phyloP scores from a whole-genome alignment of 345 rosid species.

The Eutrema heterophyllum region DNA sequence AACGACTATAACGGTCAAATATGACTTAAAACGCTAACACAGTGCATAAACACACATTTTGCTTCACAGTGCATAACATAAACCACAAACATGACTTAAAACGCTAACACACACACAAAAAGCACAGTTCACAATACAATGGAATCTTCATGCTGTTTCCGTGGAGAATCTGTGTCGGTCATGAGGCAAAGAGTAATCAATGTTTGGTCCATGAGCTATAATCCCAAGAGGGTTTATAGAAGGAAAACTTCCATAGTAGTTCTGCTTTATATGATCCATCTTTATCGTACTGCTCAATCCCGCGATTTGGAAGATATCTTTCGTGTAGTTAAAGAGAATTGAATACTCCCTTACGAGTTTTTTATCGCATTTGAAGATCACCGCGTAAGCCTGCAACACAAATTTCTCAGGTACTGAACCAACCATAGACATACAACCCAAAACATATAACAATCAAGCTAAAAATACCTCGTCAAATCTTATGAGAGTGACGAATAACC shows the following conservation, averaged over 20 bases:
- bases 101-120: background rate
- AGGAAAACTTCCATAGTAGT: slow-evolving; percentile 71
- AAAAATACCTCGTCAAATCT: slow-evolving; percentile 80
- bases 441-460: background rate
- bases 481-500: slow-evolving; percentile 76
- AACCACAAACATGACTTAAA: background rate
- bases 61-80: background rate
- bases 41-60: too few species aligned
- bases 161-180: slow-evolving; percentile 43
- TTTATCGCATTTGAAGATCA: slow-evolving; percentile 75
- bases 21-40: too few species aligned
- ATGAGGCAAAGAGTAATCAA: slow-evolving; percentile 44
- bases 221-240: slow-evolving; percentile 54
- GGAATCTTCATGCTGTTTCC: background rate
- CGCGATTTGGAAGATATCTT: slow-evolving; percentile 49
- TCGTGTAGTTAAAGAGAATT: slow-evolving; percentile 57
- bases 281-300: slow-evolving; percentile 54
- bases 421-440: background rate
- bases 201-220: slow-evolving; percentile 54
- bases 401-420: background rate
- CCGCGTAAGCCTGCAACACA: slow-evolving; percentile 46
- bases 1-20: too few species aligned
- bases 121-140: background rate
- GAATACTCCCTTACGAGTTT: slow-evolving; percentile 57
- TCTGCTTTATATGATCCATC: slow-evolving; percentile 61